Conservation (phyloP, 2,329 filamentous ascomycete genomes). For the Curvularia eragrostidis region DNA sequence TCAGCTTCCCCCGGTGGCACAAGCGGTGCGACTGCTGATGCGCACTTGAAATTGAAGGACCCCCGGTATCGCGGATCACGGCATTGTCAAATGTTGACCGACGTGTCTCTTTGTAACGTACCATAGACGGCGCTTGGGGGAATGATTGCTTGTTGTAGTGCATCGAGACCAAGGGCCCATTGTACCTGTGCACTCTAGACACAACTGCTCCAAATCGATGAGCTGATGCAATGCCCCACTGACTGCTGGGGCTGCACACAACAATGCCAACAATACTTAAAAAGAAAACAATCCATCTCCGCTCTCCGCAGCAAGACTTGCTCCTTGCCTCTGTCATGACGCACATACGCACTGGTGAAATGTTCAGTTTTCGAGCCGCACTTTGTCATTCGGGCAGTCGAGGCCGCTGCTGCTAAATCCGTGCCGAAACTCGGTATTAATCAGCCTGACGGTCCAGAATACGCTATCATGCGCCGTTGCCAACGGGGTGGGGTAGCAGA, state of each 20-base stretch:
- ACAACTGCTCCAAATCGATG: neutral
- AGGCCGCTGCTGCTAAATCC: neutral
- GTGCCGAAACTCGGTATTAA: conserved; percentile 8
- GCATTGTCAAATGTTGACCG: conserved; percentile 10
- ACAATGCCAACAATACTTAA: neutral
- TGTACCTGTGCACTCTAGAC: conserved; percentile 28
- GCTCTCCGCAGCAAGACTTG: neutral
- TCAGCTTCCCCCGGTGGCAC: conserved; percentile 80
- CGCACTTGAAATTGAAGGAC: conserved; percentile 11
- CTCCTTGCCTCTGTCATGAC: neutral
- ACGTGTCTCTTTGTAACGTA: conserved; percentile 15
- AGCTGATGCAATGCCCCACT: neutral
- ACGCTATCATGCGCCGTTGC: conserved; percentile 3
- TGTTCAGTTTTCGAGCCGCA: neutral
- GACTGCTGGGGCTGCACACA: neutral
- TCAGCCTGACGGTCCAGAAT: conserved; percentile 7
- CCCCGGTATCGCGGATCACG: conserved; percentile 15
- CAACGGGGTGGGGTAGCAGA: conserved; percentile 8
- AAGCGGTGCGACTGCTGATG: conserved; percentile 60
- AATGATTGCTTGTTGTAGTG: conserved; percentile 15
- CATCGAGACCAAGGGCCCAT: conserved; percentile 11
- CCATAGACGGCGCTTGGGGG: conserved; percentile 7
- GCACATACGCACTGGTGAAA: neutral
- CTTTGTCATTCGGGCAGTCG: neutral
- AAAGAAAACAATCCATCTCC: neutral